Conservation (phyloP, 2,329 filamentous ascomycete genomes). For the Clarireedia hainanense region DNA sequence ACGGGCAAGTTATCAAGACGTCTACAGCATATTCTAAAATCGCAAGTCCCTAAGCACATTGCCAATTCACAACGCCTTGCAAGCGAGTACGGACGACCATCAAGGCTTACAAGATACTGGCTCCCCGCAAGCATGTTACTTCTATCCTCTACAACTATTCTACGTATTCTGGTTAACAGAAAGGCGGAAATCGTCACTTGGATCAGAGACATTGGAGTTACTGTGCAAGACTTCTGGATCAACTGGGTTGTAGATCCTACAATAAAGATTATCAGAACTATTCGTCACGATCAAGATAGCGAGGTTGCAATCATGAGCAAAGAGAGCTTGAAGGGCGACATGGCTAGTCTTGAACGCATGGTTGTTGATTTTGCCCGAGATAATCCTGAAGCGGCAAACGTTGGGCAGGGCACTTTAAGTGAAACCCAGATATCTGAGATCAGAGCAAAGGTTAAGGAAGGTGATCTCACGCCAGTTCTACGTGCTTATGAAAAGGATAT, state of each 20-base stretch:
- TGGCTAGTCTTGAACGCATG: constrained; percentile 92
- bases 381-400: constrained; percentile 55
- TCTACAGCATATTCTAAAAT: constrained; percentile 60
- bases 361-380: constrained; percentile 92
- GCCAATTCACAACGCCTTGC: constrained; percentile 47
- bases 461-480: constrained; percentile 86
- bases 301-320: constrained; percentile 97
- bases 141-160: constrained; percentile 78
- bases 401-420: constrained; percentile 44
- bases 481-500: constrained; percentile 88
- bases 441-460: constrained; percentile 73
- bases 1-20: constrained; percentile 57
- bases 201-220: constrained; percentile 71
- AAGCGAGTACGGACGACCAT: constrained; percentile 64
- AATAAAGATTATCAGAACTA: constrained; percentile 78
- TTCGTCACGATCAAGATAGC: constrained; percentile 83
- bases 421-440: constrained; percentile 68
- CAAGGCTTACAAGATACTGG: constrained; percentile 77
- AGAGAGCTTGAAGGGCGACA: constrained; percentile 81
- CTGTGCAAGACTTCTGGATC: constrained; percentile 80
- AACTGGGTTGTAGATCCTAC: constrained; percentile 93
- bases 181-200: constrained; percentile 72
- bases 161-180: constrained; percentile 67
- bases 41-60: constrained; percentile 61
- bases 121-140: constrained; percentile 64